Base-by-base conservation (phyloP, 805 yeast genomes). In the Henningerozyma blattae region DNA sequence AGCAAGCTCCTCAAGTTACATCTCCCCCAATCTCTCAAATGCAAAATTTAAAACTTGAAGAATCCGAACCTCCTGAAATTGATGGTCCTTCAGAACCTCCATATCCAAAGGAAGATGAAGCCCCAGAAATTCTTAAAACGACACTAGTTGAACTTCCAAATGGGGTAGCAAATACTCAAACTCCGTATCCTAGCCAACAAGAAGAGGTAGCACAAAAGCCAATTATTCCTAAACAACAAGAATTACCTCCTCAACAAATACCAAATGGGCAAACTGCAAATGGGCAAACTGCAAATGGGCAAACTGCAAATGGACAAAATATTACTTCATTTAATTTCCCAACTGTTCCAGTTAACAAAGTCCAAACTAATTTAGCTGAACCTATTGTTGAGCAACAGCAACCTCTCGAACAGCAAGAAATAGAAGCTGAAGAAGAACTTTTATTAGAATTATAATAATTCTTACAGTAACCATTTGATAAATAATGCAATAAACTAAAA, bases 261-360 rank as follows among this genome's bases (percentile, higher is more conserved):
- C n/a, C n/a, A 2, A 4, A 30, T 26, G 17, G 5, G 5, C 33
- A 24, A 18, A 27, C 10, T 3, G 14, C 28, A 2, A 4, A 30
- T 26, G 17, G 5, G 5, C 33, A 24, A 18, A 27, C 10, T 3
- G 14, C 28, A 2, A 4, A 30, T 26, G 17, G 5, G 5, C 33
- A 25, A 18, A 27, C 13, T 3, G 13, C 30, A 1, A 5, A 29
- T 25, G 20, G 33, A 8, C 39, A 43, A 27, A 52, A 46, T 29
- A 54, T 62, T 15, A 62, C 66, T 1, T 55, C 55, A 31, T 53
- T 54, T 37, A 48, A 59, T 33, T 64, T 64, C 39, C 68, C 68
- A 20, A 54, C 61, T 17, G 67, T 64, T 3, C 68, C 68, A 3
- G 39, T 51, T 10, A 47, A 45, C 15, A 60, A 50, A 30, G 47